A percentile compares a stretch with the other conserved stretches of the same genome.
phyloP scores from a whole-genome alignment of 2,329 filamentous ascomycete genomes.

The Pyricularia pennisetigena region DNA sequence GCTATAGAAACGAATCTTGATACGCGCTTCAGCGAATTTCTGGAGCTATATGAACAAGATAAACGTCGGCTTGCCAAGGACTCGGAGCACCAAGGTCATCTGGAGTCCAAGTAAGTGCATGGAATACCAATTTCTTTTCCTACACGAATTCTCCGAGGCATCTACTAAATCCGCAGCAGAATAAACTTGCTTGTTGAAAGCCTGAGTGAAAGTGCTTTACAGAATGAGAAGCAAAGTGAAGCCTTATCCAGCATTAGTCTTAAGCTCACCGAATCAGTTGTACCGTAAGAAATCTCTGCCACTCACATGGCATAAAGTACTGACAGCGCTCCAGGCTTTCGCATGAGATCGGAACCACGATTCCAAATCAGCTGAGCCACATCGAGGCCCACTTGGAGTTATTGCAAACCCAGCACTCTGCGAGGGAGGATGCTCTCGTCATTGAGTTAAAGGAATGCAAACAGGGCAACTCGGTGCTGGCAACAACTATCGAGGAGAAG shows the following conservation, averaged over 20 bases:
- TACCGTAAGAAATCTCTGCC: neutral
- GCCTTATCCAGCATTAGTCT: neutral
- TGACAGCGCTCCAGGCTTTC: neutral
- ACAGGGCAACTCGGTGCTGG: neutral
- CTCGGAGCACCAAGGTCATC: neutral
- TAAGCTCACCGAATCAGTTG: neutral
- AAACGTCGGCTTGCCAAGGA: conserved; percentile 3
- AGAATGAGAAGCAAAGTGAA: neutral
- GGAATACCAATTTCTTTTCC: neutral
- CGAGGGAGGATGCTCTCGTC: conserved; percentile 5
- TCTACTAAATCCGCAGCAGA: neutral
- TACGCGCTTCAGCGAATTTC: neutral
- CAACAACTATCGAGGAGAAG: conserved; percentile 3
- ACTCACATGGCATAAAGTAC: neutral
- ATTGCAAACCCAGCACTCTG: conserved; percentile 5
- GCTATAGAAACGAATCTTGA: neutral
- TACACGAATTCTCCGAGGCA: neutral
- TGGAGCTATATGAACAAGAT: conserved; percentile 1
- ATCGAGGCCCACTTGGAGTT: neutral
- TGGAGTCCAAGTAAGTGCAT: neutral
- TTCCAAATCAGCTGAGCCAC: neutral
- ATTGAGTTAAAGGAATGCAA: conserved; percentile 6
- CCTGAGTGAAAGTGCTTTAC: neutral
- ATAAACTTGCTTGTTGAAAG: neutral
- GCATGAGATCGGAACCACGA: neutral